Conservation (phyloP, 73 alveolate species). For the Uronychia setigera region DNA sequence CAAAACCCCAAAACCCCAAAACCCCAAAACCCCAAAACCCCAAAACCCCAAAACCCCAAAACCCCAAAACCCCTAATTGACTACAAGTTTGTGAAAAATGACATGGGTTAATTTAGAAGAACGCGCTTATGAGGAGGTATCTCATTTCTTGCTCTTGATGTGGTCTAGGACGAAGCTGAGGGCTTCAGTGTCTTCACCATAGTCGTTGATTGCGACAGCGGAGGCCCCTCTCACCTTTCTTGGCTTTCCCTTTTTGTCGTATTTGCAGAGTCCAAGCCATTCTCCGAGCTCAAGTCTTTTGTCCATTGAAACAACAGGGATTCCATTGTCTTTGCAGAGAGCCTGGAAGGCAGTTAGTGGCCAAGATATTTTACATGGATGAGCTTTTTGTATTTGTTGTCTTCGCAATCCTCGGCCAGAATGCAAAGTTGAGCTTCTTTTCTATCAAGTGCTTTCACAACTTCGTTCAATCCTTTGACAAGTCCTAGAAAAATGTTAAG, state of each 20-base stretch:
- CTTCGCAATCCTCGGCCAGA: conserved; percentile 82
- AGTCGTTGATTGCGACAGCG: conserved; percentile 84
- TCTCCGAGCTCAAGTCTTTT: conserved; percentile 80
- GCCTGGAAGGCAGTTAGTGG: conserved; percentile 48
- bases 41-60: no score
- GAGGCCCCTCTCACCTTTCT: conserved; percentile 84
- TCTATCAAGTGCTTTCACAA: conserved; percentile 64
- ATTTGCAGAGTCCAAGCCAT: conserved; percentile 89
- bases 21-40: no score
- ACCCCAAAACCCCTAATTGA: no score
- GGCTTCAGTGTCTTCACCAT: conserved; percentile 85
- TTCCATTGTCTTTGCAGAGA: conserved; percentile 61
- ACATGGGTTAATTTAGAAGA: no score
- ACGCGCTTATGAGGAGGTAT: no score
- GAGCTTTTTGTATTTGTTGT: conserved; percentile 80
- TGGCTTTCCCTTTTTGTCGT: conserved; percentile 77
- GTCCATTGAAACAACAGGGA: conserved; percentile 67
- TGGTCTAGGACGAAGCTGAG: conserved; percentile 67
- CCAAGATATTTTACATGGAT: conserved; percentile 62
- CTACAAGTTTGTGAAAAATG: no score
- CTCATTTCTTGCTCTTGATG: conserved; percentile 30
- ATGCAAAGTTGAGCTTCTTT: conserved; percentile 73
- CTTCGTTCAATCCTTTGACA: conserved; percentile 85
- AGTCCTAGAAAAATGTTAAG: conserved; percentile 61
- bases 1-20: no score